Evolutionary conservation across 768 basidiomycete species (phyloP).

Genomic region (Coprinopsis sp.): DNA sequence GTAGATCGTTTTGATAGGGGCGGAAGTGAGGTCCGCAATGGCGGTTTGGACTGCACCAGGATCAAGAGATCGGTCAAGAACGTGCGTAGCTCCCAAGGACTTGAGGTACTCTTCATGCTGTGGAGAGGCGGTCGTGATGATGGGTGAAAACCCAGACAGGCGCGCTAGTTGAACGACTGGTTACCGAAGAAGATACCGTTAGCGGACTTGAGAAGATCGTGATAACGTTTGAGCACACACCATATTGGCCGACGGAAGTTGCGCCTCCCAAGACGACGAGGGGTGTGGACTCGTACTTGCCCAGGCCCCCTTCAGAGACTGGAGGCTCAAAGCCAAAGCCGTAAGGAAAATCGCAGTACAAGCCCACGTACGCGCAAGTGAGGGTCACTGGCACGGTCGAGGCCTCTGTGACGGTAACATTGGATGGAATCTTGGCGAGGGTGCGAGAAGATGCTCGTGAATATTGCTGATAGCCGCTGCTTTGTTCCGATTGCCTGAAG

Average conservation of each 20-base stretch:
- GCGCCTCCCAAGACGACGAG: slow-evolving; percentile 27
- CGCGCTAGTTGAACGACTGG: slow-evolving; percentile 34
- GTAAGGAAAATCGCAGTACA: slow-evolving; percentile 24
- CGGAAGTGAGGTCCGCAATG: slow-evolving; percentile 18
- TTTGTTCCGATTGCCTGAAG: slow-evolving; percentile 25
- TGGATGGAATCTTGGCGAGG: slow-evolving; percentile 35
- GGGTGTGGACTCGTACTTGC: slow-evolving; percentile 27
- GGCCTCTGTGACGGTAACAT: slow-evolving; percentile 35
- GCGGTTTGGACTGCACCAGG: slow-evolving; percentile 1
- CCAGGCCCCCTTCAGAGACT: slow-evolving; percentile 17
- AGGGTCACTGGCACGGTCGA: slow-evolving; percentile 37
- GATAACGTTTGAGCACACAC: slow-evolving; percentile 7
- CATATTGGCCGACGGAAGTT: slow-evolving; percentile 24
- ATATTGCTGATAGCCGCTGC: slow-evolving; percentile 41
- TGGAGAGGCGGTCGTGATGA: slow-evolving; percentile 34
- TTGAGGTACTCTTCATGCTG: slow-evolving; percentile 27
- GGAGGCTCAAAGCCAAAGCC: slow-evolving; percentile 25
- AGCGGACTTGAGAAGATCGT: too few relatives aligned
- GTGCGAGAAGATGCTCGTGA: slow-evolving; percentile 31
- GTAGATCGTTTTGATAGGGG: slow-evolving; percentile 20
- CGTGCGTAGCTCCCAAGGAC: slow-evolving; percentile 37
- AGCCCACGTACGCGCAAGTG: slow-evolving; percentile 31
- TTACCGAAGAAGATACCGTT: not conserved
- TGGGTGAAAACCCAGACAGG: slow-evolving; percentile 34
- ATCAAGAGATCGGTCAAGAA: slow-evolving; percentile 28